These are phyloP conservation scores for Ricinus communis DNA, from an alignment of 345 rosid species.

Conservation along the genomic window DNA sequence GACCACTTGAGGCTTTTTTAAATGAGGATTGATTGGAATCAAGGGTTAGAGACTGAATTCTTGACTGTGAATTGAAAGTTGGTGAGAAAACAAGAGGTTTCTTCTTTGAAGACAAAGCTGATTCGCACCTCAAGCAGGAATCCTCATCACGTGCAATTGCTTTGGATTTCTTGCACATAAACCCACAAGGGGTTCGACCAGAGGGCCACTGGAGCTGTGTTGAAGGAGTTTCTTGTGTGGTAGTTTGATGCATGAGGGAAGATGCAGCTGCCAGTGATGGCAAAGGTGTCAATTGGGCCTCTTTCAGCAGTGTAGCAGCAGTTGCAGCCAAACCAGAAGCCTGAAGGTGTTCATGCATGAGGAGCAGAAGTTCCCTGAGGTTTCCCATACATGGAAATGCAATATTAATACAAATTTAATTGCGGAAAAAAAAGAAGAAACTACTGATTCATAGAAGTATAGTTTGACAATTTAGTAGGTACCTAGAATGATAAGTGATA, in stretches of 20 bases:
- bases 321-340: slow-evolving; percentile 77
- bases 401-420: slow-evolving; percentile 11
- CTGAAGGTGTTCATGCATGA: slow-evolving; percentile 95
- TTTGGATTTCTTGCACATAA: slow-evolving; percentile 54
- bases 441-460: background rate
- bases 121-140: slow-evolving; percentile 43
- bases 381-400: slow-evolving; percentile 13
- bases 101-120: slow-evolving; percentile 61
- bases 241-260: slow-evolving; percentile 53
- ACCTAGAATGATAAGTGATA: slow-evolving; percentile 84
- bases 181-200: slow-evolving; percentile 68
- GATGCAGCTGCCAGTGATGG: slow-evolving; percentile 66
- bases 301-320: slow-evolving; percentile 70
- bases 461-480: background rate
- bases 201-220: slow-evolving; percentile 84
- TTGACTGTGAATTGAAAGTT: slow-evolving; percentile 53
- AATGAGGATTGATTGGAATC: slow-evolving; percentile 47
- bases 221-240: slow-evolving; percentile 57
- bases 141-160: slow-evolving; percentile 44
- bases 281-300: slow-evolving; percentile 88
- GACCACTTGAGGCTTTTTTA: slow-evolving; percentile 37
- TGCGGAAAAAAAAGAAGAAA: background rate
- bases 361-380: slow-evolving; percentile 84
- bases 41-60: slow-evolving; percentile 42
- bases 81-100: slow-evolving; percentile 76